Evolutionary conservation across 768 basidiomycete species (phyloP).

Genomic region (Boletus barrowsii): DNA sequence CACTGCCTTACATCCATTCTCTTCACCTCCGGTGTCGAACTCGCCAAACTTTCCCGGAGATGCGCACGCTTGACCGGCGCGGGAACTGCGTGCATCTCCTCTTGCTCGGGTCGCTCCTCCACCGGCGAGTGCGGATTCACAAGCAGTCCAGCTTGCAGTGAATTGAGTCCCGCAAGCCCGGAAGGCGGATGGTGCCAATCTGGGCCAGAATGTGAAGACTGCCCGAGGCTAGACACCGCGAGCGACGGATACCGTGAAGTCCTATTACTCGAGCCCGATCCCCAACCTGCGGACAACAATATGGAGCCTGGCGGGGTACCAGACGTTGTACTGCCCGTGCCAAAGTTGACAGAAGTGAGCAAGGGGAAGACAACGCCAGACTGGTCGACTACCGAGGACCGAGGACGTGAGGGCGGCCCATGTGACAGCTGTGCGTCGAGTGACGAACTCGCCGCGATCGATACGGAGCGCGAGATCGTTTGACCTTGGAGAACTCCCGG

Average conservation of each 20-base stretch:
- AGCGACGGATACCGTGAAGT: constrained; percentile 30
- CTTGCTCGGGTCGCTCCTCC: constrained; percentile 6
- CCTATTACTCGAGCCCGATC: constrained; percentile 14
- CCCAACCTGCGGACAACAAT: constrained; percentile 12
- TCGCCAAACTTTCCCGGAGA: constrained; percentile 16
- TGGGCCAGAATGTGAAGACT: constrained; percentile 3
- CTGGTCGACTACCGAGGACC: constrained; percentile 4
- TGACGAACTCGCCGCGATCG: constrained; percentile 5
- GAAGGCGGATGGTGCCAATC: constrained; percentile 27
- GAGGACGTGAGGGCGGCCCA: constrained; percentile 5
- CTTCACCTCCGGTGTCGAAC: constrained; percentile 24
- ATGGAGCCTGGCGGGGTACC: constrained; percentile 14
- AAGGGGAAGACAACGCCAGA: constrained; percentile 8
- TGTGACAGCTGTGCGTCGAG: constrained; percentile 10
- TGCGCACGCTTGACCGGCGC: constrained; percentile 15
- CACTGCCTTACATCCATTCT: constrained; percentile 15
- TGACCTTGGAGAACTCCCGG: neutral
- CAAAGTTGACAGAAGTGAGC: constrained; percentile 28
- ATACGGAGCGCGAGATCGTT: neutral
- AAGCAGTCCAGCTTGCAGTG: constrained; percentile 12
- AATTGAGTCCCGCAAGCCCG: constrained; percentile 21
- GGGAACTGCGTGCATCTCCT: neutral
- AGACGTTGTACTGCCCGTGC: constrained; percentile 18
- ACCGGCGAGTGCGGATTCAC: constrained; percentile 24
- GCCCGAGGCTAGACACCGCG: constrained; percentile 14